These are phyloP conservation scores for Aphanoascus verrucosus DNA, from an alignment of 2,329 filamentous ascomycete species.

Conservation along the genomic window DNA sequence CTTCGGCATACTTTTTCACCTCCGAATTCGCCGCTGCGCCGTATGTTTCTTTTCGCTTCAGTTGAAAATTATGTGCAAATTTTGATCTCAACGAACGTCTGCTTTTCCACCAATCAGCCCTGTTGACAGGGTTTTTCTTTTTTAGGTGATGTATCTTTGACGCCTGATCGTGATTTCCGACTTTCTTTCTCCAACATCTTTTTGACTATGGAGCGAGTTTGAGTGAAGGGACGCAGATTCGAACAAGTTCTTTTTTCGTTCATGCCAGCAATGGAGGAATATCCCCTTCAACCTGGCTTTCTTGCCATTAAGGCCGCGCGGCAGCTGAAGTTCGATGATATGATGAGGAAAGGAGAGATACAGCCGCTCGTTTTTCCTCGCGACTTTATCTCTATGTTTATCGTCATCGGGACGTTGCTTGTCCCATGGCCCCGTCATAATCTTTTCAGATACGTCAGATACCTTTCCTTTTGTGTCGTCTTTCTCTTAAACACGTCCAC, in stretches of 20 bases:
- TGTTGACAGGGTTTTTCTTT: no score
- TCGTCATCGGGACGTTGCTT: slow-evolving; percentile 42
- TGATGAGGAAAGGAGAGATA: slow-evolving; percentile 22
- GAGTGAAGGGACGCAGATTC: no score
- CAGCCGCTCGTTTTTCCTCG: slow-evolving; percentile 31
- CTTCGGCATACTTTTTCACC: no score
- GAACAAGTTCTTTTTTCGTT: background rate
- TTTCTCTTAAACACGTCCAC: slow-evolving; percentile 34
- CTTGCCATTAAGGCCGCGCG: slow-evolving; percentile 21
- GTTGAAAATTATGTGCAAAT: no score
- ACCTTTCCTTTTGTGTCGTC: slow-evolving; percentile 37
- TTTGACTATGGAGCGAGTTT: no score
- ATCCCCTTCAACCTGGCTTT: slow-evolving; percentile 17
- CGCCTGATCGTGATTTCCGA: no score
- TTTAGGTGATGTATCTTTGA: no score
- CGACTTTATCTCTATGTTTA: slow-evolving; percentile 21
- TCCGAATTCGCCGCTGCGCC: no score
- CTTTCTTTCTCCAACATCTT: no score
- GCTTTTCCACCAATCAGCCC: no score
- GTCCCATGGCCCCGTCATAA: slow-evolving; percentile 37
- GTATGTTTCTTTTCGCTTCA: no score
- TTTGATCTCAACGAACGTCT: no score
- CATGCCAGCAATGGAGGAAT: background rate
- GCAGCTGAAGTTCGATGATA: slow-evolving; percentile 19
- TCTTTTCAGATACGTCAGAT: slow-evolving; percentile 31